Evolutionary conservation across 371 early-diverging fungal genomes (phyloP), one percentile per base, ranked within the genome.

Genomic region (Smittium mucronatum): DNA sequence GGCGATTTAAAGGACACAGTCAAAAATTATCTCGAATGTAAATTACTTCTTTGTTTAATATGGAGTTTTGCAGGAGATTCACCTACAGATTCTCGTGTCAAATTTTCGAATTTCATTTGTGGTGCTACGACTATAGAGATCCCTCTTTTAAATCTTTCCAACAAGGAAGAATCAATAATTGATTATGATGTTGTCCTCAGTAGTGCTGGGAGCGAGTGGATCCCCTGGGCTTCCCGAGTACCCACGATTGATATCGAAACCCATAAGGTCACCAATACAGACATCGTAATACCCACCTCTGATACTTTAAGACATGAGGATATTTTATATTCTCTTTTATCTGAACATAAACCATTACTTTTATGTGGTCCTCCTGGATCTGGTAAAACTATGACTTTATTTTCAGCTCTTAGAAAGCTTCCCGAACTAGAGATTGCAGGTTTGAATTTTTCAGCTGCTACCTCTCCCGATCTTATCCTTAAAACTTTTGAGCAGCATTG

Each of bases 351-450:
- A 74, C 96, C 98, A 17, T 77, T 98, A 58, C 85, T 99, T 60
- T 84, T 99, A 28, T 97, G 98, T 78, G 99, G 99, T 70, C 98
- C 98, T 68, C 98, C 99, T 26, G 99, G 99, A 69, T 94, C 94
- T 17, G 98, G 98, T 79, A 98, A 99, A 83, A 98, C 97, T 34
- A 98, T 97, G 99, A 97, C 98, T 0, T 79, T 99, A 67, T 92
- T 97, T 77, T 88, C 94, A 72, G 95, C 96, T 0, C 84, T 99
- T 61, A 91, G 98, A 58, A 94, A 92, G 72, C 80, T 96, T 68
- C 90, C 95, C 16, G 94, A 95, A 69, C 88, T 95, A 86, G 95
- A 97, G 74, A 95, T 99, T 0, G 94, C 93, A 1, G 95, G 93
- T 71, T 91, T 99, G 71, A 99, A 99, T 80, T 99, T 99, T 77